Conservation (phyloP, 768 basidiomycete genomes). For the Termitomyces sp. region DNA sequence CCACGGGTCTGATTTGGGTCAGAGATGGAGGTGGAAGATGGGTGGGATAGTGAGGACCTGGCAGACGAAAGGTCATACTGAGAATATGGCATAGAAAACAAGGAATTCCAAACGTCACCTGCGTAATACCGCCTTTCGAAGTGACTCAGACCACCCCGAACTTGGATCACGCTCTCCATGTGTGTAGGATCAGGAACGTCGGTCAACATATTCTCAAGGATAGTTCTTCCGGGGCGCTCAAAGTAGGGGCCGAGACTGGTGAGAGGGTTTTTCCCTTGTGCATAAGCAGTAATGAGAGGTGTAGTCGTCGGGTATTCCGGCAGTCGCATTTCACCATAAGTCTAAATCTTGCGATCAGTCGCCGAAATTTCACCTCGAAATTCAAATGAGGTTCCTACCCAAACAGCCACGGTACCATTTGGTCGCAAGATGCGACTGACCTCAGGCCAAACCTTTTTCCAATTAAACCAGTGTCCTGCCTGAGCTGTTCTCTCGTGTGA, state of each 20-base stretch:
- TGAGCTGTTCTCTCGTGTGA: conserved; percentile 46
- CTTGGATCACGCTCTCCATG: conserved; percentile 18
- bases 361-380: neutral
- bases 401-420: conserved; percentile 68
- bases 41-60: conserved; percentile 11
- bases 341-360: conserved; percentile 23
- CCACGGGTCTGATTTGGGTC: conserved; percentile 35
- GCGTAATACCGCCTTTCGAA: conserved; percentile 58
- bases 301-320: conserved; percentile 54
- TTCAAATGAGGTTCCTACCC: conserved; percentile 41
- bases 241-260: conserved; percentile 70
- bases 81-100: neutral
- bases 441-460: conserved; percentile 68
- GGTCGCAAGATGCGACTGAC: conserved; percentile 53
- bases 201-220: conserved; percentile 68
- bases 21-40: conserved; percentile 15
- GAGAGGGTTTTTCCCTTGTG: conserved; percentile 51
- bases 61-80: neutral
- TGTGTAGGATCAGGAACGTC: conserved; percentile 56
- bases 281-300: conserved; percentile 57
- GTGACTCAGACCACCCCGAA: conserved; percentile 31
- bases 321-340: conserved; percentile 74
- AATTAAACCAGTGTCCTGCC: conserved; percentile 83
- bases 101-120: conserved; percentile 29
- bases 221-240: conserved; percentile 75